Evolutionary conservation across 192 early-diverging fungal species (phyloP).

Genomic region (Coemansia aciculifera): DNA sequence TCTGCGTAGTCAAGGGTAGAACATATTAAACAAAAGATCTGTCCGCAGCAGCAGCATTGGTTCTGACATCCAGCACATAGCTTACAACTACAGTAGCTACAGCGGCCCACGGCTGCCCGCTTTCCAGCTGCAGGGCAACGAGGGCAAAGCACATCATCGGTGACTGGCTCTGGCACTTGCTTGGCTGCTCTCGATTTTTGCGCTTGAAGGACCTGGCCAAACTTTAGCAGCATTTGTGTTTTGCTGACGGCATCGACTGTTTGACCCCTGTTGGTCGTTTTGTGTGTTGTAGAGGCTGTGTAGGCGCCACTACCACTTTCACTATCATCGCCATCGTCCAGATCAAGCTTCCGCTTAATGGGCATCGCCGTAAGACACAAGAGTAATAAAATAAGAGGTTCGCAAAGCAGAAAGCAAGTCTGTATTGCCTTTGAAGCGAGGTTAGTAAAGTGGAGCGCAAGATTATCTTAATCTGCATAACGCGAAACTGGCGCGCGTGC

Average conservation of each 20-base stretch:
- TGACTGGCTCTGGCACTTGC: neutral
- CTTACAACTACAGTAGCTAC: conserved; percentile 29
- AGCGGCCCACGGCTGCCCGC: neutral
- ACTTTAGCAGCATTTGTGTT: conserved; percentile 46
- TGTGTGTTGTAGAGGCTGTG: neutral
- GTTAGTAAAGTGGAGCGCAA: neutral
- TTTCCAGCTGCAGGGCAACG: conserved; percentile 26
- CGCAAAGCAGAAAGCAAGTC: neutral
- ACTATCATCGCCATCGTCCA: conserved; percentile 11
- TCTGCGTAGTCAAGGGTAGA: conserved; percentile 45
- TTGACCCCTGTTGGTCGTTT: conserved; percentile 30
- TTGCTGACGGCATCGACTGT: conserved; percentile 15
- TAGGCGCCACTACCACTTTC: conserved; percentile 12
- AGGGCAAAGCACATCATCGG: neutral
- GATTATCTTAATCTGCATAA: neutral
- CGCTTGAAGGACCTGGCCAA: conserved; percentile 42
- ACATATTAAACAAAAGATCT: conserved; percentile 42
- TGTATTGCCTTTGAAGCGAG: neutral
- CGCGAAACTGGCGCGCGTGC: neutral
- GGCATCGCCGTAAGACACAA: conserved; percentile 20
- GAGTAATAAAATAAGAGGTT: neutral
- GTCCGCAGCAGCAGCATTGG: conserved; percentile 37
- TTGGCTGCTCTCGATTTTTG: conserved; percentile 16
- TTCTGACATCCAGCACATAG: conserved; percentile 32
- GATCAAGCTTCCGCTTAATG: conserved; percentile 26